Evolutionary conservation across 371 early-diverging fungal genomes (phyloP).

Genomic region (Smittium mucronatum): DNA sequence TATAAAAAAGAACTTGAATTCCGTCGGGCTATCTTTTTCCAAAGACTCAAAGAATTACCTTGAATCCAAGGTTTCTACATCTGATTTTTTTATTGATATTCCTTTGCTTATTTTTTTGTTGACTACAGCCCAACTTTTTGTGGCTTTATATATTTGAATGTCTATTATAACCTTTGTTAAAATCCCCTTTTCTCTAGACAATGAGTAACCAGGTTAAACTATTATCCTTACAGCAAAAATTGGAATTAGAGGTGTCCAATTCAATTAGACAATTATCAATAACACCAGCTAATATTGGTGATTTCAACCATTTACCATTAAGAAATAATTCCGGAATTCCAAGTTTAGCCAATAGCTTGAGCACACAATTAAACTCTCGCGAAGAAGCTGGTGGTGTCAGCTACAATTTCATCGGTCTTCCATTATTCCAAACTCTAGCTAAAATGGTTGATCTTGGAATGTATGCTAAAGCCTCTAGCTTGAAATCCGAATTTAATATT

Average conservation of each 20-base stretch:
- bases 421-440: slow-evolving; percentile 73
- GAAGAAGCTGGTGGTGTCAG: slow-evolving; percentile 16
- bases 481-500: slow-evolving; percentile 73
- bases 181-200: not conserved
- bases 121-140: not conserved
- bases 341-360: not conserved
- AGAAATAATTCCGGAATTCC: not conserved
- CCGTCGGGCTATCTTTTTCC: not conserved
- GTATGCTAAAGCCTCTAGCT: slow-evolving; percentile 52
- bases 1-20: not conserved
- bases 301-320: not conserved
- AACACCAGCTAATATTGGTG: not conserved
- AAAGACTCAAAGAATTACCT: not conserved
- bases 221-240: not conserved
- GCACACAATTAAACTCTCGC: not conserved
- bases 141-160: too few relatives aligned
- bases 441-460: slow-evolving; percentile 63
- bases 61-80: not conserved
- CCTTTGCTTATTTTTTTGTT: not conserved
- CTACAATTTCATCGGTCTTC: slow-evolving; percentile 53
- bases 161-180: too few relatives aligned
- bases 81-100: not conserved
- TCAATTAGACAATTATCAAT: not conserved
- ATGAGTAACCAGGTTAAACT: not conserved
- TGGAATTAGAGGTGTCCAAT: not conserved